Base-by-base conservation (phyloP, 176 grass and related monocot genomes). In the Musa beccarii region DNA sequence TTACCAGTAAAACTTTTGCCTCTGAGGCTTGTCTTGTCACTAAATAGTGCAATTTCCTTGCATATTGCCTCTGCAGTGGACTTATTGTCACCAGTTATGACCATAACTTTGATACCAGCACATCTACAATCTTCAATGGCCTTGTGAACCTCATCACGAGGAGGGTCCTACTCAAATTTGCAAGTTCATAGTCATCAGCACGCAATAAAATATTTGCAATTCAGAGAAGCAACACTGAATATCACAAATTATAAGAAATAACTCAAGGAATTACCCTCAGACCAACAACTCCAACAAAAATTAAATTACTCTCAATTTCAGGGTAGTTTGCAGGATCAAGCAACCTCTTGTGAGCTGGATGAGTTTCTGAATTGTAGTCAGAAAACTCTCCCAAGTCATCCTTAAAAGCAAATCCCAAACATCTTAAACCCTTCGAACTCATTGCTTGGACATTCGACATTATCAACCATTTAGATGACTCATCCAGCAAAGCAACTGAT, bases 61-160 rank as follows among this genome's bases (percentile, higher is more conserved):
- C 96, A 99, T 69, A 99, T 94, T 56, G 96, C 89, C 86, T 99
- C 96, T 62, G 96, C 96, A 67, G 96, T 99, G 82, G 92, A 90
- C 86, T 99, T 99, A 81, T 99, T 99, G 80, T 99, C 96, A n/a
- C 96, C 96, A 49, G 96, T 99, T 80, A 99, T 99, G 55, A 99
- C 96, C 79, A 94, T 92, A 71, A 99, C 96, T 79, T 86, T 89
- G 71, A 99, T 99, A 66, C 96, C 96, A 75, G 96, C 96, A 86
- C 83, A 91, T 84, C 91, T 86, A 73, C 96, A 99, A 78, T 95
- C 96, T 86, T 93, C 88, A 84, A 99, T 99, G 82, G 96, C 96
- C 79, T 84, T 79, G 73, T 91, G 83, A 20, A 99, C 96, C 87
- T 99, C 96, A 83, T 86, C 81, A 67, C 96, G 91, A 2, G 96